These are phyloP conservation scores for Hanseniaspora uvarum DNA, from an alignment of 1,139 yeast species.

Conservation along the genomic window DNA sequence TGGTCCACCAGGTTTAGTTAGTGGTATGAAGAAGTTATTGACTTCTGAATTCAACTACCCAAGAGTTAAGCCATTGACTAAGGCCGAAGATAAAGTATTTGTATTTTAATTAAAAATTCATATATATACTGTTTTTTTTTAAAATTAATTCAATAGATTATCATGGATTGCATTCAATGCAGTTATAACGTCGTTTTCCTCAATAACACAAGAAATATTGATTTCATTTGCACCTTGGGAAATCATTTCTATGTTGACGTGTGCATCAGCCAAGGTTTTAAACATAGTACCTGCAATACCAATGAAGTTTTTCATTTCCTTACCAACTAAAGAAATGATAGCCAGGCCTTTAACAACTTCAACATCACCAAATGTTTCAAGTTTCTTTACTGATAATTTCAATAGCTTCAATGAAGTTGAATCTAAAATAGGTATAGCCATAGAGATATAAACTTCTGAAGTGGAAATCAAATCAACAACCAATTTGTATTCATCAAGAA, in stretches of 20 bases:
- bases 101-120: constrained; percentile 44
- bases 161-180: constrained; percentile 83
- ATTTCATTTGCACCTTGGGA: constrained; percentile 97
- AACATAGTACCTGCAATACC: constrained; percentile 98
- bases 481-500: constrained; percentile 69
- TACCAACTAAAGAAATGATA: constrained; percentile 87
- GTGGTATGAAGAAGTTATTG: constrained; percentile 62
- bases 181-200: constrained; percentile 67
- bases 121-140: background rate
- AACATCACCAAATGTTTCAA: constrained; percentile 72
- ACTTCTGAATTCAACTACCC: constrained; percentile 68
- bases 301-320: constrained; percentile 90
- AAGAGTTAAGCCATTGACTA: constrained; percentile 84
- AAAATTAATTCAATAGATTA: constrained; percentile 38
- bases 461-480: constrained; percentile 95
- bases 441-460: constrained; percentile 93
- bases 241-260: constrained; percentile 92
- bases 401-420: constrained; percentile 46
- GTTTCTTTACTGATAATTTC: constrained; percentile 62
- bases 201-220: constrained; percentile 89
- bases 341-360: constrained; percentile 83
- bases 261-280: constrained; percentile 83
- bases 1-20: constrained; percentile 89
- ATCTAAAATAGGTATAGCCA: constrained; percentile 84
- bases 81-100: constrained; percentile 87